phyloP scores from a whole-genome alignment of 179 eudicot species.

The Corrigiola litoralis region DNA sequence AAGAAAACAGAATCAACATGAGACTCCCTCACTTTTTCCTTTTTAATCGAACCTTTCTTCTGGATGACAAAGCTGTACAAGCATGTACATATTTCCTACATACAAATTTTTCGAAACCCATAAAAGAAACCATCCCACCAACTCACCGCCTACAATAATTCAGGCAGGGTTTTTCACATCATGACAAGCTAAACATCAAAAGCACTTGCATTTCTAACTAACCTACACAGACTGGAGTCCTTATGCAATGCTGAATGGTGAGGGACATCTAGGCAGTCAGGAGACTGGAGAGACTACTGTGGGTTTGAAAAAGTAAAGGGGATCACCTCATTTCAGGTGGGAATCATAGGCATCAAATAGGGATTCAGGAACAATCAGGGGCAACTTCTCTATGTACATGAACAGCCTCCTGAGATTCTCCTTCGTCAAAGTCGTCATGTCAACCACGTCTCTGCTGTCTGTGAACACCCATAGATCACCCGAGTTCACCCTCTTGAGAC shows the following conservation, averaged over 20 bases:
- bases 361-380: constrained; percentile 72
- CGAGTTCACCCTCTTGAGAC: constrained; percentile 86
- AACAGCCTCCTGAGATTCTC: constrained; percentile 90
- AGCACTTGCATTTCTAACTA: constrained; percentile 31
- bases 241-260: constrained; percentile 6
- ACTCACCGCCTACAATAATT: constrained; percentile 33
- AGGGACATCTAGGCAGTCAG: constrained; percentile 7
- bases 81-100: constrained; percentile 20
- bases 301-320: background rate
- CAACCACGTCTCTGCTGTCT: constrained; percentile 59
- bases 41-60: background rate
- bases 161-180: constrained; percentile 28
- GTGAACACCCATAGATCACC: constrained; percentile 86
- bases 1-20: background rate
- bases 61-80: constrained; percentile 22
- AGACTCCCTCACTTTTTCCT: background rate
- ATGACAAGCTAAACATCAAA: constrained; percentile 17
- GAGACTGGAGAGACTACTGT: constrained; percentile 1
- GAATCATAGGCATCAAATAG: constrained; percentile 71
- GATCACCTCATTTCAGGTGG: constrained; percentile 50
- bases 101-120: constrained; percentile 16
- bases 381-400: constrained; percentile 89
- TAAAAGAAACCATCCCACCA: constrained; percentile 1
- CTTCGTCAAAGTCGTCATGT: constrained; percentile 63
- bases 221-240: constrained; percentile 17